phyloP scores from a whole-genome alignment of 2,329 filamentous ascomycete species.

The Aspergillus caelatus region DNA sequence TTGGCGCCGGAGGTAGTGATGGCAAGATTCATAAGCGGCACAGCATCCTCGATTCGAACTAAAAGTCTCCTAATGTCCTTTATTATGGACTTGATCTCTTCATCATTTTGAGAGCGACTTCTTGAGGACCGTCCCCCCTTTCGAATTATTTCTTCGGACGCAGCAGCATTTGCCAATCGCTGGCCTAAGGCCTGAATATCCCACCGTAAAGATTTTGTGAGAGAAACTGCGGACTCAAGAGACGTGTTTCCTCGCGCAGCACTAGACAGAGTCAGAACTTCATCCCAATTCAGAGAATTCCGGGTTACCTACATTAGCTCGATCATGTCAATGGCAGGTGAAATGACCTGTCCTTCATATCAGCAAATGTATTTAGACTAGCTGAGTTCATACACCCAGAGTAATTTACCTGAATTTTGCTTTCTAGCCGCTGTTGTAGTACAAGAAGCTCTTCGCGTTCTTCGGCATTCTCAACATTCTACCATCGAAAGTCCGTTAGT shows the following conservation, averaged over 20 bases:
- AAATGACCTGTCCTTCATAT: constrained; percentile 66
- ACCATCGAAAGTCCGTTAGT: background rate
- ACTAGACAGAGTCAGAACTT: constrained; percentile 33
- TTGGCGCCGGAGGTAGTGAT: constrained; percentile 92
- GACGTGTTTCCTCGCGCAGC: constrained; percentile 75
- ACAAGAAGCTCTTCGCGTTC: constrained; percentile 70
- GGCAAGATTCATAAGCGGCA: constrained; percentile 88
- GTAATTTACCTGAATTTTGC: constrained; percentile 75
- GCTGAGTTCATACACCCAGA: background rate
- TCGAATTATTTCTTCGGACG: constrained; percentile 54
- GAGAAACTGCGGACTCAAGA: constrained; percentile 79
- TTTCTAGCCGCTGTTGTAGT: constrained; percentile 74
- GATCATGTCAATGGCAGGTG: constrained; percentile 88
- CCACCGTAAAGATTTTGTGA: constrained; percentile 80
- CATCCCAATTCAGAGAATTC: background rate
- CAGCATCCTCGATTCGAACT: constrained; percentile 80
- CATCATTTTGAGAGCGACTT: constrained; percentile 60
- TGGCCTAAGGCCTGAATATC: constrained; percentile 81
- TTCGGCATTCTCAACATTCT: constrained; percentile 68
- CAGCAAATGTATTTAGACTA: background rate
- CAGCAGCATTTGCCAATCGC: constrained; percentile 70
- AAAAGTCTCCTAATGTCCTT: constrained; percentile 75
- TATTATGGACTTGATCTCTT: constrained; percentile 71
- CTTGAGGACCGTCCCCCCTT: constrained; percentile 38
- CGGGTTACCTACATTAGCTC: constrained; percentile 70